Percentiles rank a stretch among this genome's conserved stretches.
phyloP scores from a whole-genome alignment of 2,329 filamentous ascomycete genomes.

The Pyrenochaeta sp. region DNA sequence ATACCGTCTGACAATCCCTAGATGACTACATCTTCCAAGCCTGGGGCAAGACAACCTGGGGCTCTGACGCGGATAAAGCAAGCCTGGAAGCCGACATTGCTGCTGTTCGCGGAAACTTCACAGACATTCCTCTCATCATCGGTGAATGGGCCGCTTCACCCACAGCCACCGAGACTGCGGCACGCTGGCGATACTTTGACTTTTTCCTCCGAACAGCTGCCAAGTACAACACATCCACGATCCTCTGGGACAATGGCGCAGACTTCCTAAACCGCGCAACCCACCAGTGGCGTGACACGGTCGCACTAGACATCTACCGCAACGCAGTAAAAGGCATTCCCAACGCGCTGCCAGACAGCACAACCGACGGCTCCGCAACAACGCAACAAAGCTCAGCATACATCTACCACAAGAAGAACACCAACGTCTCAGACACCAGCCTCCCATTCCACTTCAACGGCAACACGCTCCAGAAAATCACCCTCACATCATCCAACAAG shows the following conservation, averaged over 20 bases:
- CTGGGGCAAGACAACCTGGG: slow-evolving; percentile 70
- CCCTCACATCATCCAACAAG: slow-evolving; percentile 45
- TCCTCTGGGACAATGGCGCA: slow-evolving; percentile 68
- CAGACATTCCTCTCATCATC: slow-evolving; percentile 63
- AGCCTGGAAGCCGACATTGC: slow-evolving; percentile 60
- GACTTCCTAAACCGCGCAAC: slow-evolving; percentile 63
- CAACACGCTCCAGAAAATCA: slow-evolving; percentile 57
- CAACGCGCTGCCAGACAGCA: slow-evolving; percentile 64
- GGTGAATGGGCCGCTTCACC: slow-evolving; percentile 66
- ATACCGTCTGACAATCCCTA: slow-evolving; percentile 2
- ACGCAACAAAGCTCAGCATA: slow-evolving; percentile 62
- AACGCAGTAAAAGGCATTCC: slow-evolving; percentile 54
- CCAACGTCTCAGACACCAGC: slow-evolving; percentile 52
- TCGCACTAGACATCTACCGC: slow-evolving; percentile 58
- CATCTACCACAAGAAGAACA: slow-evolving; percentile 63
- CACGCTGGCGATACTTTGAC: slow-evolving; percentile 67
- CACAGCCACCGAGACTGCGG: slow-evolving; percentile 62
- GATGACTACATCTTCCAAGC: slow-evolving; percentile 51
- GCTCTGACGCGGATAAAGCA: slow-evolving; percentile 63
- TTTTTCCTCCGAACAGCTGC: slow-evolving; percentile 59
- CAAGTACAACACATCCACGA: slow-evolving; percentile 59
- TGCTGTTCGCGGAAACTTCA: slow-evolving; percentile 63
- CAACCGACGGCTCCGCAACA: slow-evolving; percentile 56
- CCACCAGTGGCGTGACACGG: slow-evolving; percentile 61
- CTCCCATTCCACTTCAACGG: slow-evolving; percentile 64